phyloP scores from a whole-genome alignment of 345 rosid genomes.

The Aurinia saxatilis region DNA sequence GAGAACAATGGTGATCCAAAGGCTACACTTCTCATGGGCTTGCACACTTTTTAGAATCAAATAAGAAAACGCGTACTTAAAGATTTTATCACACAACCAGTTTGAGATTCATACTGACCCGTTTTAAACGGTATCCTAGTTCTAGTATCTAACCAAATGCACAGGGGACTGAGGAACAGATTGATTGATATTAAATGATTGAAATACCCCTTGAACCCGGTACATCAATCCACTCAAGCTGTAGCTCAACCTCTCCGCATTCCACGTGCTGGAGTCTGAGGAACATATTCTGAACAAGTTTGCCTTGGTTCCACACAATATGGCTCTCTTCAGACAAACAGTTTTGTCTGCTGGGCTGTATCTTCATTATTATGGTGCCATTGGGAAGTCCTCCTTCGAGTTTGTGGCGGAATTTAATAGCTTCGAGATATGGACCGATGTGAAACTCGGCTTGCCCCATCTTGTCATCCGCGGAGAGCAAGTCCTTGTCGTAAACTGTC shows the following conservation, averaged over 20 bases:
- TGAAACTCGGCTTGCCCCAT: conserved; percentile 85
- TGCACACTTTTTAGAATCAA: too few relatives aligned
- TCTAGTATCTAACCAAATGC: conserved; percentile 11
- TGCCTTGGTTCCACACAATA: too few relatives aligned
- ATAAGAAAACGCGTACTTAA: too few relatives aligned
- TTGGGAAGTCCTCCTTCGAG: conserved; percentile 35
- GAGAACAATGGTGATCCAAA: too few relatives aligned
- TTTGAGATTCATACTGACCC: neutral
- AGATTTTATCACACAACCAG: neutral
- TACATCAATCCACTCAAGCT: conserved; percentile 58
- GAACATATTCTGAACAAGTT: too few relatives aligned
- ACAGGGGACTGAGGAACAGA: neutral
- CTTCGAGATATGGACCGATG: conserved; percentile 41
- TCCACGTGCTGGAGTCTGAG: too few relatives aligned
- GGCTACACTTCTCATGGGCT: too few relatives aligned
- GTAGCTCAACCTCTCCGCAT: too few relatives aligned
- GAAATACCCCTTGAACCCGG: conserved; percentile 46
- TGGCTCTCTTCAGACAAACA: conserved; percentile 55
- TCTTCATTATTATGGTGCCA: conserved; percentile 48
- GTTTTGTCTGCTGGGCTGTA: conserved; percentile 44
- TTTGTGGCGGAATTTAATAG: conserved; percentile 31
- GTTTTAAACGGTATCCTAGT: neutral
- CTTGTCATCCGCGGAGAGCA: conserved; percentile 61
- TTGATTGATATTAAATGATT: neutral
- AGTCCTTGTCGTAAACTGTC: conserved; percentile 63